phyloP scores from a whole-genome alignment of 148 eudicot species.

The Cornus kousa region DNA sequence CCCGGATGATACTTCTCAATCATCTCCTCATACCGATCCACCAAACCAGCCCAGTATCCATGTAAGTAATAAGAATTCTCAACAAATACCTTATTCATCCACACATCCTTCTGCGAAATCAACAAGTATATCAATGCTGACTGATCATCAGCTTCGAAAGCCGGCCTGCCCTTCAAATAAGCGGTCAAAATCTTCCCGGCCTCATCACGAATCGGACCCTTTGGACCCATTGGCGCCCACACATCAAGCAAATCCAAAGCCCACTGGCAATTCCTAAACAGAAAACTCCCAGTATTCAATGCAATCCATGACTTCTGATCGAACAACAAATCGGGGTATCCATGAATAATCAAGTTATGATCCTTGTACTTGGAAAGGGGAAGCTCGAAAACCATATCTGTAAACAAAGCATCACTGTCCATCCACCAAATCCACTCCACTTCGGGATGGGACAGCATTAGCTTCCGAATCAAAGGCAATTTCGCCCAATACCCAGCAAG shows the following conservation, averaged over 20 bases:
- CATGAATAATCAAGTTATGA: slow-evolving; percentile 61
- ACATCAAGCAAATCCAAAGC: slow-evolving; percentile 61
- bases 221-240: slow-evolving; percentile 88
- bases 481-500: slow-evolving; percentile 78
- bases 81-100: slow-evolving; percentile 56
- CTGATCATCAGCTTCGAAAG: slow-evolving; percentile 76
- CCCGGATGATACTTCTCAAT: slow-evolving; percentile 54
- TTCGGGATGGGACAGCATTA: slow-evolving; percentile 84
- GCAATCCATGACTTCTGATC: slow-evolving; percentile 70
- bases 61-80: slow-evolving; percentile 69
- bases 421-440: slow-evolving; percentile 91
- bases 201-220: slow-evolving; percentile 49
- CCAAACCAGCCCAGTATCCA: slow-evolving; percentile 69
- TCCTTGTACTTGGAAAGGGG: slow-evolving; percentile 51
- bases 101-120: slow-evolving; percentile 37
- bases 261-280: slow-evolving; percentile 76
- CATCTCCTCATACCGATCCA: slow-evolving; percentile 61
- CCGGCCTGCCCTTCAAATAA: slow-evolving; percentile 51
- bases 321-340: slow-evolving; percentile 62
- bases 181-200: slow-evolving; percentile 59
- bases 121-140: slow-evolving; percentile 72
- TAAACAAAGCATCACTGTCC: slow-evolving; percentile 81
- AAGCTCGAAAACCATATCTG: slow-evolving; percentile 72
- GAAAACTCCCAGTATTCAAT: slow-evolving; percentile 64
- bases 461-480: slow-evolving; percentile 49